Evolutionary conservation across 2,329 filamentous ascomycete genomes (phyloP).

Genomic region (Coleophoma cylindrospora): DNA sequence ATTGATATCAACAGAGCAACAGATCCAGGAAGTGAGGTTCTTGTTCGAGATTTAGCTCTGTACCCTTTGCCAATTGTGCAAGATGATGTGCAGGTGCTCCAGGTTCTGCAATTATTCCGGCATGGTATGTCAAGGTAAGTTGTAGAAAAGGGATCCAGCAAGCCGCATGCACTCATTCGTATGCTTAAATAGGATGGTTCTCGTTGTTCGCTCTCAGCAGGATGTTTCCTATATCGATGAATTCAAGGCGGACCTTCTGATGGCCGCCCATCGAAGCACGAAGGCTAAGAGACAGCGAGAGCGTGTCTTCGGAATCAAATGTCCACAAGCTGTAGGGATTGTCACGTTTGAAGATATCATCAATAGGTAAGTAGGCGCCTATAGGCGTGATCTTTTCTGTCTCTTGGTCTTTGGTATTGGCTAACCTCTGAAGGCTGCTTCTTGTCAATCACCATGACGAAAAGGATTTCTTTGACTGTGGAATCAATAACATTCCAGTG

Average conservation of each 20-base stretch:
- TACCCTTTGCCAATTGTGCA: slow-evolving; percentile 22
- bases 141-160: not conserved
- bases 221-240: slow-evolving; percentile 3
- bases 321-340: slow-evolving; percentile 20
- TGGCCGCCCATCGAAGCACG: slow-evolving; percentile 5
- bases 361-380: slow-evolving; percentile 1
- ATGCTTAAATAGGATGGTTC: slow-evolving; percentile 16
- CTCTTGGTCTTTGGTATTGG: no score
- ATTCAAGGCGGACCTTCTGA: slow-evolving; percentile 13
- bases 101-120: slow-evolving; percentile 23
- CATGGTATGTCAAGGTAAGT: slow-evolving; percentile 20
- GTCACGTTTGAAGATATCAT: slow-evolving; percentile 23
- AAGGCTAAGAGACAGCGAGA: not conserved
- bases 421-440: slow-evolving; percentile 7
- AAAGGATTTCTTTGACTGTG: slow-evolving; percentile 17
- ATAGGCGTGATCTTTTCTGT: no score
- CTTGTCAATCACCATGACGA: slow-evolving; percentile 19
- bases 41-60: slow-evolving; percentile 20
- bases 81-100: slow-evolving; percentile 19
- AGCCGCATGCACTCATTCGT: not conserved
- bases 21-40: slow-evolving; percentile 1
- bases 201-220: slow-evolving; percentile 14
- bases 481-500: slow-evolving; percentile 5
- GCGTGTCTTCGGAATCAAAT: slow-evolving; percentile 11
- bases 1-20: slow-evolving; percentile 8